A percentile compares a stretch with the other conserved stretches of the same genome.
Evolutionary conservation across 148 eudicot genomes (phyloP).

Genomic region (Rhododendron mucronatum): DNA sequence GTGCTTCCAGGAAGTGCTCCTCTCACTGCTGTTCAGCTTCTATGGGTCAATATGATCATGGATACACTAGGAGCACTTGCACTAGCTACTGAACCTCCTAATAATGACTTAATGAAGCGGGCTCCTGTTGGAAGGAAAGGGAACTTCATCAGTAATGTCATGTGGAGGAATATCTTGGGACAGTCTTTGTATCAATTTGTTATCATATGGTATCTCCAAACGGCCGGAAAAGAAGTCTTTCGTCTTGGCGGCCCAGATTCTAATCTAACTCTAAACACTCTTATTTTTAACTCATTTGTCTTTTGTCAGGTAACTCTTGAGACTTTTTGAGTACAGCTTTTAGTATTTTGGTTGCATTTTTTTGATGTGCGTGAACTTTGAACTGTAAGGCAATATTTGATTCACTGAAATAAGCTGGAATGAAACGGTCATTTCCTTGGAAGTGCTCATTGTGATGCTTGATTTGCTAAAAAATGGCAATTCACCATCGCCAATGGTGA

Average conservation of each 20-base stretch:
- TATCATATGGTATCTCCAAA: conserved; percentile 55
- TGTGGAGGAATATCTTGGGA: conserved; percentile 78
- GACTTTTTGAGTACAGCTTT: not conserved
- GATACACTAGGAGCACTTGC: conserved; percentile 75
- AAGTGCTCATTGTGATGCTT: not conserved
- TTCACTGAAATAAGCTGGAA: not conserved
- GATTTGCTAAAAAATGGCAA: not conserved
- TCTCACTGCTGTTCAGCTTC: conserved; percentile 67
- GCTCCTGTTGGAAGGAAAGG: conserved; percentile 61
- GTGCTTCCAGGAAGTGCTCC: conserved; percentile 52
- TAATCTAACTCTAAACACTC: conserved; percentile 48
- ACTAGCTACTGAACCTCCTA: conserved; percentile 70
- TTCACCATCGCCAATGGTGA: not conserved
- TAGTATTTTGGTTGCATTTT: not conserved
- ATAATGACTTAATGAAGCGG: conserved; percentile 53
- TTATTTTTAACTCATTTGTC: conserved; percentile 67
- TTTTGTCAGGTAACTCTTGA: conserved; percentile 53
- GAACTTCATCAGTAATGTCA: conserved; percentile 60
- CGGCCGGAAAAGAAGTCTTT: conserved; percentile 38
- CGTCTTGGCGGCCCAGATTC: conserved; percentile 38
- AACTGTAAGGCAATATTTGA: not conserved
- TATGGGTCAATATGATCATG: conserved; percentile 84
- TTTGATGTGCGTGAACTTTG: not conserved
- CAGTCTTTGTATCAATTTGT: conserved; percentile 58
- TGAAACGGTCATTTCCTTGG: not conserved